phyloP scores from a whole-genome alignment of 352 stramenopile species.

The Achlya hypogyna region DNA sequence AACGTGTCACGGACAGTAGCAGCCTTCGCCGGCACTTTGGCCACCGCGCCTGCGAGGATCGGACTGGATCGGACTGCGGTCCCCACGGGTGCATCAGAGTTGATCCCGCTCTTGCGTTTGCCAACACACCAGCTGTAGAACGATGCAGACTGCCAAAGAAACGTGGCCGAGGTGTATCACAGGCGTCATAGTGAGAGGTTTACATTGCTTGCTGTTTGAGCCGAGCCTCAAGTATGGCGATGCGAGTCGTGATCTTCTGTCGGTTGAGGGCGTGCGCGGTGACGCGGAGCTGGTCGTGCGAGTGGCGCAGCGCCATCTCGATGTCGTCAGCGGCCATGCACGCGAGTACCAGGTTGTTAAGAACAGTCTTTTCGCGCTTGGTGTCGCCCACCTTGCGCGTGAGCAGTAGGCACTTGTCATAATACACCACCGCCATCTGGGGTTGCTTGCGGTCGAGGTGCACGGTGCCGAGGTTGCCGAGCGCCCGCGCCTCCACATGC shows the following conservation, averaged over 20 bases:
- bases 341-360: conserved; percentile 77
- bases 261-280: conserved; percentile 62
- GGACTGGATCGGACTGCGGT: too few relatives aligned
- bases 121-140: too few relatives aligned
- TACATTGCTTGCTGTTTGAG: not conserved
- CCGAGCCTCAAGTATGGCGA: conserved; percentile 19
- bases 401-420: conserved; percentile 67
- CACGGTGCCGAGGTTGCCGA: conserved; percentile 70
- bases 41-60: too few relatives aligned
- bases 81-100: too few relatives aligned
- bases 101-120: too few relatives aligned
- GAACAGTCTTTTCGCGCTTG: conserved; percentile 70
- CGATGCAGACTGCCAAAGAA: too few relatives aligned
- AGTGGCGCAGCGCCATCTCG: conserved; percentile 44
- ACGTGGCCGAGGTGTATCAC: too few relatives aligned
- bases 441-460: conserved; percentile 66
- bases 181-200: not conserved
- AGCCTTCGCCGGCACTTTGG: too few relatives aligned
- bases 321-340: conserved; percentile 56
- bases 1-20: too few relatives aligned
- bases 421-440: conserved; percentile 57
- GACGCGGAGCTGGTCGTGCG: conserved; percentile 55
- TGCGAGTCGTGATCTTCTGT: conserved; percentile 67
- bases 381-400: conserved; percentile 57
- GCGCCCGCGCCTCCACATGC: conserved; percentile 49